Base-by-base conservation (phyloP, 164 flowering plant species). In the Chimonanthus salicifolius region DNA sequence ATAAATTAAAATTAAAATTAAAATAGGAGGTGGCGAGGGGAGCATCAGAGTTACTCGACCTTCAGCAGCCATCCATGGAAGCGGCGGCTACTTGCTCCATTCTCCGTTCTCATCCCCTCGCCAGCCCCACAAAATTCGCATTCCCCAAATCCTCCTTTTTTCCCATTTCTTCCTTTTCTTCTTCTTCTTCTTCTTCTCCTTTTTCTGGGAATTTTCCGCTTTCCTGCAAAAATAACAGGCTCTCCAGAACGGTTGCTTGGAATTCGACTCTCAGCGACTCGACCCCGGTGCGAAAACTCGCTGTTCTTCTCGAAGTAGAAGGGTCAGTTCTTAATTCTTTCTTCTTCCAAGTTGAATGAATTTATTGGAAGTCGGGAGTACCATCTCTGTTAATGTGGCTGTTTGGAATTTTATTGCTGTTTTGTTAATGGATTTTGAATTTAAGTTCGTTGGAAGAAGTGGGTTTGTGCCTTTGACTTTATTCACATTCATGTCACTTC, bases 221-320 rank as follows among this genome's bases (percentile, higher is more conserved):
- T 62, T 68, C 18, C 60, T 46, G 62, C 33, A 74, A 62, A 44
- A 33, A 47, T 45, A 6, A 7, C 49, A 67, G 49, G 15, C 9
- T 67, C 75, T 70, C 71, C 71, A 75, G 79, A 16, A 47, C 79
- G 46, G 69, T 76, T 71, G 71, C 82, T 44, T 65, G 78, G 58
- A 49, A 60, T 72, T 77, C 82, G 45, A 3, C 63, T 3, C 65
- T 81, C 47, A 45, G 47, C 49, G 66, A 45, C 21, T 58, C 64
- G 62, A 72, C 4, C 62, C 75, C 60, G 74, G 75, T 85, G 77
- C 82, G 70, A 9, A 68, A 83, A 69, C 82, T 88, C 13, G 88
- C 93, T 58, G 75, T 91, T 77, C 89, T 91, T 74, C 90, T 91
- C 51, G 90, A 91, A 81, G 90, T 91, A 47, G 93, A 89, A 76